Conservation (phyloP, 768 basidiomycete species). For the Phlebiopsis gigantea region DNA sequence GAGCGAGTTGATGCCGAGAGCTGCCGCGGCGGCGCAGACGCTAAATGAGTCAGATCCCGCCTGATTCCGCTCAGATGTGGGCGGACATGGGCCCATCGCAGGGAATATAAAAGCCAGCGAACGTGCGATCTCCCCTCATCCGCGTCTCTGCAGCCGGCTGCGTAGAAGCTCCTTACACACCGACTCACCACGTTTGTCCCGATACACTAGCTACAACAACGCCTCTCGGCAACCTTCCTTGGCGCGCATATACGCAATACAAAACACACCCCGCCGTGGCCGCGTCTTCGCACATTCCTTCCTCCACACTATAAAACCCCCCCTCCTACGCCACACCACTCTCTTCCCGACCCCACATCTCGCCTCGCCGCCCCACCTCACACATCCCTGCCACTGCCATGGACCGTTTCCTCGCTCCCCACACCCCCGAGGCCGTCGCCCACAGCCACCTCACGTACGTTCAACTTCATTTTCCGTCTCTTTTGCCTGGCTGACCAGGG, state of each 20-base stretch:
- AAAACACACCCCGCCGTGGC: neutral
- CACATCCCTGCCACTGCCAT: constrained; percentile 28
- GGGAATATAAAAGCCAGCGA: constrained; percentile 6
- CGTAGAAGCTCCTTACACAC: constrained; percentile 3
- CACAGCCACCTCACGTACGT: constrained; percentile 63
- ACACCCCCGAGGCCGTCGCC: constrained; percentile 70
- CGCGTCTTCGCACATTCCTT: constrained; percentile 3
- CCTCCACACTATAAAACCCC: neutral
- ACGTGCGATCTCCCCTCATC: constrained; percentile 6
- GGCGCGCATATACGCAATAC: constrained; percentile 8
- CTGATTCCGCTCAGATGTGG: neutral
- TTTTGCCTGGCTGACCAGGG: constrained; percentile 13
- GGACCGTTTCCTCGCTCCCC: constrained; percentile 70
- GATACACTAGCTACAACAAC: neutral
- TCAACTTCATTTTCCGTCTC: neutral
- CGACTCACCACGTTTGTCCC: constrained; percentile 9
- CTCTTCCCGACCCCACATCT: constrained; percentile 1
- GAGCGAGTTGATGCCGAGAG: neutral
- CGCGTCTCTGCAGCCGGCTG: constrained; percentile 1
- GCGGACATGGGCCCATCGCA: neutral
- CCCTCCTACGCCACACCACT: neutral
- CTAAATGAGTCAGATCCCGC: constrained; percentile 5
- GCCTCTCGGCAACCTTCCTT: constrained; percentile 5
- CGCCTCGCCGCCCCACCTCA: neutral
- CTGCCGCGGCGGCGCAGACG: neutral